Conservation (phyloP, 495 filamentous ascomycete species). For the Aspergillus asperescens region DNA sequence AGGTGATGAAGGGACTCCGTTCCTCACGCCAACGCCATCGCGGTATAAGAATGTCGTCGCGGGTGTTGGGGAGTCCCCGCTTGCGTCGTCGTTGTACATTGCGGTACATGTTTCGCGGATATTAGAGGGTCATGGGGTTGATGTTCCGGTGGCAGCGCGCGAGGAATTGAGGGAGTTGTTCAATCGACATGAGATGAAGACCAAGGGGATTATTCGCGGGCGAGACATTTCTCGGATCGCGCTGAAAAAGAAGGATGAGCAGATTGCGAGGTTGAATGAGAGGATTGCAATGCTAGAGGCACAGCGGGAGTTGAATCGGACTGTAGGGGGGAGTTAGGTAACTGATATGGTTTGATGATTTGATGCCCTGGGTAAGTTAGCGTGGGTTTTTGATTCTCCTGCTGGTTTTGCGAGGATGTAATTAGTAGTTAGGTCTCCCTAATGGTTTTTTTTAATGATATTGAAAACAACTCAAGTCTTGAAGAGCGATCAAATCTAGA, state of each 20-base stretch:
- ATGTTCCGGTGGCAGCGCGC: conserved; percentile 34
- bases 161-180: conserved; percentile 45
- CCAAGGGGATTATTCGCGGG: conserved; percentile 53
- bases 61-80: conserved; percentile 14
- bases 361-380: conserved; percentile 14
- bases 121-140: conserved; percentile 45
- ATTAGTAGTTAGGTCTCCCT: neutral
- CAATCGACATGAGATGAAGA: conserved; percentile 50
- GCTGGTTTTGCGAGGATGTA: neutral
- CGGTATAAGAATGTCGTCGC: conserved; percentile 39
- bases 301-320: conserved; percentile 40
- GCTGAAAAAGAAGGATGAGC: conserved; percentile 56
- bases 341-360: conserved; percentile 4
- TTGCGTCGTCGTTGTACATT: conserved; percentile 42
- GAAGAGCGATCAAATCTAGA: too few species aligned
- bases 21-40: conserved; percentile 46
- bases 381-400: neutral
- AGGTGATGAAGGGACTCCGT: neutral
- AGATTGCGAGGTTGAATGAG: conserved; percentile 53
- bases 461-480: neutral
- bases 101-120: conserved; percentile 46
- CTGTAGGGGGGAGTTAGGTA: conserved; percentile 25
- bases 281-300: conserved; percentile 31
- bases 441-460: neutral
- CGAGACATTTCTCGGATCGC: conserved; percentile 57